These are phyloP conservation scores for Hypoxylon intermedium DNA, from an alignment of 495 filamentous ascomycete genomes.

Conservation along the genomic window DNA sequence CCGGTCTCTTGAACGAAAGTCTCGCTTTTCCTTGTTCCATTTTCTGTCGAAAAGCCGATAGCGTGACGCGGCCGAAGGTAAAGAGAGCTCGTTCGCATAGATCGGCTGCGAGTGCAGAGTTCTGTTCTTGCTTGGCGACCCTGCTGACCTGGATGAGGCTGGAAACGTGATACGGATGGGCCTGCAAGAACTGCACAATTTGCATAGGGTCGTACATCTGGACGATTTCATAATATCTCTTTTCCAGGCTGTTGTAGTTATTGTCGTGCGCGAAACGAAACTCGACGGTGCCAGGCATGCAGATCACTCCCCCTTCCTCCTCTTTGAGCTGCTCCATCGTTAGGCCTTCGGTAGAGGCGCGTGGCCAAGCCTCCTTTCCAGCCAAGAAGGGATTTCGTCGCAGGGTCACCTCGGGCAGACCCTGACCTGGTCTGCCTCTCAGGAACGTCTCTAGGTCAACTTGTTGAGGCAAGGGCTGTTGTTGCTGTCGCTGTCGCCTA, in stretches of 20 bases:
- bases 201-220: constrained; percentile 80
- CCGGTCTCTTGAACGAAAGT: constrained; percentile 76
- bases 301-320: constrained; percentile 8
- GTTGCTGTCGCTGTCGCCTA: constrained; percentile 57
- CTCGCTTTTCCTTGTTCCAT: constrained; percentile 80
- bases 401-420: constrained; percentile 71
- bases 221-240: constrained; percentile 77
- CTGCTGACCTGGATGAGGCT: constrained; percentile 92
- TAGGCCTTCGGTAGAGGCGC: constrained; percentile 77
- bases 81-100: constrained; percentile 91
- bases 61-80: constrained; percentile 84
- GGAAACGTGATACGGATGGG: constrained; percentile 80
- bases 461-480: constrained; percentile 57
- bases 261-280: constrained; percentile 79
- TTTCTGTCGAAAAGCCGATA: constrained; percentile 76
- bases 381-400: constrained; percentile 85
- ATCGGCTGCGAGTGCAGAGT: constrained; percentile 83
- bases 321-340: constrained; percentile 78
- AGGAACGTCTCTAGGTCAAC: constrained; percentile 75
- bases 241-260: constrained; percentile 79
- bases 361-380: constrained; percentile 91
- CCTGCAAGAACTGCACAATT: constrained; percentile 53
- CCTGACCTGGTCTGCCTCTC: constrained; percentile 66
- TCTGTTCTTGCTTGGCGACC: constrained; percentile 86
- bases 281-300: constrained; percentile 58